Percentiles rank a stretch among this genome's conserved stretches.
These are phyloP conservation scores for Corymbia maculata DNA, from an alignment of 345 rosid genomes.

Conservation along the genomic window DNA sequence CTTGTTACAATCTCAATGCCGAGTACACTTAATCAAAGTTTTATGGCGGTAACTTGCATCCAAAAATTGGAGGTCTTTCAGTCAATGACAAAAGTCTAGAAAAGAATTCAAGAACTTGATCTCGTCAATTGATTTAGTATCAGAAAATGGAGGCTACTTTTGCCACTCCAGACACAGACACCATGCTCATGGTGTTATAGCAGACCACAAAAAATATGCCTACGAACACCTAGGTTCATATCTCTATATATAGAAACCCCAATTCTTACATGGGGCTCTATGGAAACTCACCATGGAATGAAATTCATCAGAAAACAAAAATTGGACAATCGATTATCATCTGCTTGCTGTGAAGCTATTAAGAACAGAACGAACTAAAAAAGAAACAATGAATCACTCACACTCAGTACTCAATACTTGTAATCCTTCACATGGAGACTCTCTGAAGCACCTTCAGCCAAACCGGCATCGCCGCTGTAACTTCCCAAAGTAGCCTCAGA, in stretches of 20 bases:
- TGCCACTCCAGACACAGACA: background rate
- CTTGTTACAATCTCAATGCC: background rate
- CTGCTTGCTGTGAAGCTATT: background rate
- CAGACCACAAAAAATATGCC: background rate
- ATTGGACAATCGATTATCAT: background rate
- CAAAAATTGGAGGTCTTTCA: background rate
- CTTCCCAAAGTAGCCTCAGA: slow-evolving; percentile 12
- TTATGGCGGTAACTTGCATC: background rate
- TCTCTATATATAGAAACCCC: background rate
- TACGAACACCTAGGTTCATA: background rate
- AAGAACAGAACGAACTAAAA: background rate
- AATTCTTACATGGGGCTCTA: background rate
- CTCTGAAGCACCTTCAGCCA: slow-evolving; percentile 9
- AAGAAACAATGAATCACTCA: background rate
- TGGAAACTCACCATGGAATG: background rate
- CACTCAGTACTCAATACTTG: slow-evolving; percentile 1
- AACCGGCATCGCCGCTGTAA: slow-evolving; percentile 2
- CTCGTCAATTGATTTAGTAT: background rate
- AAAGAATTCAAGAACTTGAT: background rate
- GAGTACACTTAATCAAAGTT: background rate
- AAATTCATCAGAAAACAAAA: background rate
- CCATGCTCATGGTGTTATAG: background rate
- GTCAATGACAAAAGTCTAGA: background rate
- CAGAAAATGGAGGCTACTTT: background rate
- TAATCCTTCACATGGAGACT: slow-evolving; percentile 16